Conservation (phyloP, 352 stramenopile species). For the Phytophthora litchii region DNA sequence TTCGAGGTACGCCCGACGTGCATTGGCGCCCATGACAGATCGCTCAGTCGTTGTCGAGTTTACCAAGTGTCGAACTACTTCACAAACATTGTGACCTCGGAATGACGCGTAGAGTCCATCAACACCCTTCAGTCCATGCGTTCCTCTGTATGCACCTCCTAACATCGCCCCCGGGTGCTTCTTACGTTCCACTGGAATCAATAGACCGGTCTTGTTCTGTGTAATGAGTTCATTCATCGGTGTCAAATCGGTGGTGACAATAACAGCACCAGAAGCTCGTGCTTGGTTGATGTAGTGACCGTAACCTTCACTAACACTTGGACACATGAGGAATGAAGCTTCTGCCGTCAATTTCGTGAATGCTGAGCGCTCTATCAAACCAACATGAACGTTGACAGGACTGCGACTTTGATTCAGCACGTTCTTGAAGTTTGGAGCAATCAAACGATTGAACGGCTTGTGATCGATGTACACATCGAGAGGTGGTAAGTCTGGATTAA, state of each 20-base stretch:
- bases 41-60: too few species aligned
- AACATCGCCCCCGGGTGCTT: conserved; percentile 22
- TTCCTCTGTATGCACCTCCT: conserved; percentile 26
- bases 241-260: conserved; percentile 54
- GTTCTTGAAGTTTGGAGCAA: conserved; percentile 13
- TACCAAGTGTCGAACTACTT: too few species aligned
- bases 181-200: conserved; percentile 13
- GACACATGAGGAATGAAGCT: conserved; percentile 57
- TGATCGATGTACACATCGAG: conserved; percentile 46
- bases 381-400: conserved; percentile 34
- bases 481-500: conserved; percentile 42
- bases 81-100: too few species aligned
- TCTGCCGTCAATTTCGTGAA: conserved; percentile 58
- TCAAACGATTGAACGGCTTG: conserved; percentile 23
- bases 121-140: conserved; percentile 31
- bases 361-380: conserved; percentile 20
- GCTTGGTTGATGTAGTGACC: conserved; percentile 78
- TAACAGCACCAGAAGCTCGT: conserved; percentile 45
- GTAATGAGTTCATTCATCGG: conserved; percentile 71
- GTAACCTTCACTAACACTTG: conserved; percentile 64
- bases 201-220: conserved; percentile 16
- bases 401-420: conserved; percentile 32
- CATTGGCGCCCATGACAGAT: too few species aligned
- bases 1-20: too few species aligned
- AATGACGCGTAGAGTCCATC: conserved; percentile 16